Percentiles rank a stretch among this genome's conserved stretches.
Evolutionary conservation across 176 grass and related monocot species (phyloP).

Genomic region (Paspalum notatum): DNA sequence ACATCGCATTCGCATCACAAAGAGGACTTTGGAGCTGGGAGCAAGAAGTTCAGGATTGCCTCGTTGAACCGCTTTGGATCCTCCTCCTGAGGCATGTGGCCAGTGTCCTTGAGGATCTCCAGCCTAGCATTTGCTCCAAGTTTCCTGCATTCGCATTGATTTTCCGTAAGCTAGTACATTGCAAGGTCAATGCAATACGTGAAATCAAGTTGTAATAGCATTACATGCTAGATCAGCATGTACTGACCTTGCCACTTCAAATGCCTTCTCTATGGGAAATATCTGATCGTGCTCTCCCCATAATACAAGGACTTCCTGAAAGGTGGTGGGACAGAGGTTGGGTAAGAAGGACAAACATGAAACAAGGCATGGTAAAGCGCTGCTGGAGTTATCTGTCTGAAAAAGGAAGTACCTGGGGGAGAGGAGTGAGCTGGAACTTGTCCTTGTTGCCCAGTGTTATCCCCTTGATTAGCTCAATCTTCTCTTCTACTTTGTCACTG

Average conservation of each 20-base stretch:
- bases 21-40: conserved; percentile 29
- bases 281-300: conserved; percentile 93
- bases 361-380: background rate
- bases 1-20: conserved; percentile 24
- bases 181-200: background rate
- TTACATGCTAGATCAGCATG: background rate
- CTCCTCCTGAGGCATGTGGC: conserved; percentile 75
- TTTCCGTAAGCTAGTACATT: conserved; percentile 17
- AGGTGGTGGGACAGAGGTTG: background rate
- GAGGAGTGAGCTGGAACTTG: conserved; percentile 78
- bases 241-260: conserved; percentile 60
- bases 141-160: conserved; percentile 50
- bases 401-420: conserved; percentile 54
- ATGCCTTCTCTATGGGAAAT: conserved; percentile 72
- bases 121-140: conserved; percentile 68
- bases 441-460: conserved; percentile 65
- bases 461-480: conserved; percentile 68
- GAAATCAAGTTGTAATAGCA: background rate
- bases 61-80: conserved; percentile 69
- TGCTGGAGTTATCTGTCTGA: background rate
- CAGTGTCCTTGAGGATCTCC: conserved; percentile 70
- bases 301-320: conserved; percentile 77
- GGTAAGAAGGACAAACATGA: background rate
- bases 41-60: conserved; percentile 68
- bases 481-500: conserved; percentile 70